Percentiles rank a stretch among this genome's conserved stretches.
phyloP scores from a whole-genome alignment of 345 rosid genomes.

The Eutrema japonicum region DNA sequence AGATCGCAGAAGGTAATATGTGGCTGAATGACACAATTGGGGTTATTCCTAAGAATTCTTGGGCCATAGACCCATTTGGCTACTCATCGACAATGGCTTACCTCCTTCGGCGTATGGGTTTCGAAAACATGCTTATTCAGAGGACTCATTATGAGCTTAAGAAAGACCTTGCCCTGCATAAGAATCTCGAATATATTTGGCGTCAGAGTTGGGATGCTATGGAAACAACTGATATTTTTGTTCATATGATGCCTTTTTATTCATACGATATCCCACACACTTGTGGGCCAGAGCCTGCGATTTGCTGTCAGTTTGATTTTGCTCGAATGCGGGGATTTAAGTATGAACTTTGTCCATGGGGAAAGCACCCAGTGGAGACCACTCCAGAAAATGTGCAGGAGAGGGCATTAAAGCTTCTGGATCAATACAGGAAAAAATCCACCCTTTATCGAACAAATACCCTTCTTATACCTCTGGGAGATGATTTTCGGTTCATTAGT shows the following conservation, averaged over 20 bases:
- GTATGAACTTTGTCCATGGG: constrained; percentile 92
- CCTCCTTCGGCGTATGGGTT: constrained; percentile 97
- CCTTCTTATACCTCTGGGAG: constrained; percentile 95
- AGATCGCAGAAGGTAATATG: constrained; percentile 94
- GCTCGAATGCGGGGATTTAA: constrained; percentile 66
- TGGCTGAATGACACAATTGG: constrained; percentile 96
- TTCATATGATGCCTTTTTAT: constrained; percentile 99
- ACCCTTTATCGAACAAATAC: constrained; percentile 84
- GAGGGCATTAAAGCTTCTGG: constrained; percentile 79
- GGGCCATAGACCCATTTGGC: constrained; percentile 99
- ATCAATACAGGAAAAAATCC: constrained; percentile 96
- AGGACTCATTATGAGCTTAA: constrained; percentile 98
- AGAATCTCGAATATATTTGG: constrained; percentile 92
- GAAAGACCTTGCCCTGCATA: constrained; percentile 89
- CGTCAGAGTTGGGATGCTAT: constrained; percentile 97
- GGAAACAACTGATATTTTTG: constrained; percentile 93
- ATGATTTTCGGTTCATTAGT: constrained; percentile 88
- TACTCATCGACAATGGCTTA: constrained; percentile 98
- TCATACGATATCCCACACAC: constrained; percentile 98
- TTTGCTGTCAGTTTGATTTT: constrained; percentile 98
- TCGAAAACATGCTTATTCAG: constrained; percentile 98
- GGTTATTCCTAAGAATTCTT: constrained; percentile 86
- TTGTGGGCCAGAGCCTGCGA: constrained; percentile 99
- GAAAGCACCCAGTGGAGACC: constrained; percentile 73
- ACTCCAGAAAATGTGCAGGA: constrained; percentile 80